These are phyloP conservation scores for Calonectria fujianensis DNA, from an alignment of 2,329 filamentous ascomycete genomes.

Conservation along the genomic window DNA sequence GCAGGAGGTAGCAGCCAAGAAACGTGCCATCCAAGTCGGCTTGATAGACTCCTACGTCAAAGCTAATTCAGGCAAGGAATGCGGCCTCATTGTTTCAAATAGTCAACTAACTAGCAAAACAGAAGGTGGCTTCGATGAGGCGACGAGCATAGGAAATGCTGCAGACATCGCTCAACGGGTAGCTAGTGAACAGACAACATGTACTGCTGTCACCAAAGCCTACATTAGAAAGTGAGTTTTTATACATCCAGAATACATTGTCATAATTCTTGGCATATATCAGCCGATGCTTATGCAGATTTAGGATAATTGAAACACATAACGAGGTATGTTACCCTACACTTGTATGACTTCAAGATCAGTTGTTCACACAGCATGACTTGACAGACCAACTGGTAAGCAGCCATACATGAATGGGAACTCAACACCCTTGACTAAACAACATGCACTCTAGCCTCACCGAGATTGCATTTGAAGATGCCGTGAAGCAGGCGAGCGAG, in stretches of 20 bases:
- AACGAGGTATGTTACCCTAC: slow-evolving; percentile 26
- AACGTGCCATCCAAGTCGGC: slow-evolving; percentile 14
- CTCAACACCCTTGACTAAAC: background rate
- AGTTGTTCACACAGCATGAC: background rate
- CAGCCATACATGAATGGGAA: background rate
- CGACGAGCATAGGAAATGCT: slow-evolving; percentile 5
- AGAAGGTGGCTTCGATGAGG: background rate
- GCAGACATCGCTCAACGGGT: slow-evolving; percentile 1
- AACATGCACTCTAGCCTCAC: slow-evolving; percentile 13
- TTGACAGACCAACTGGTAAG: slow-evolving; percentile 42
- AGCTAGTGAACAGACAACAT: slow-evolving; percentile 17
- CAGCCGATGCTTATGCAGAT: background rate
- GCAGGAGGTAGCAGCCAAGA: slow-evolving; percentile 36
- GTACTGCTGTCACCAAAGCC: slow-evolving; percentile 22
- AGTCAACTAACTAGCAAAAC: background rate
- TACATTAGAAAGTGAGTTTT: slow-evolving; percentile 36
- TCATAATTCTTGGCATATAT: no score
- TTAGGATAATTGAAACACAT: slow-evolving; percentile 39
- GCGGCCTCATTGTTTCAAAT: background rate
- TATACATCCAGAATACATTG: no score
- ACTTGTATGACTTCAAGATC: background rate
- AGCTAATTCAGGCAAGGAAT: background rate
- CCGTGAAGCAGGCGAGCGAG: slow-evolving; percentile 40
- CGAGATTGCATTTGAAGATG: slow-evolving; percentile 49
- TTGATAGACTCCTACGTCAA: background rate